These are phyloP conservation scores for Suillus sp. DNA, from an alignment of 768 basidiomycete genomes.

Conservation along the genomic window DNA sequence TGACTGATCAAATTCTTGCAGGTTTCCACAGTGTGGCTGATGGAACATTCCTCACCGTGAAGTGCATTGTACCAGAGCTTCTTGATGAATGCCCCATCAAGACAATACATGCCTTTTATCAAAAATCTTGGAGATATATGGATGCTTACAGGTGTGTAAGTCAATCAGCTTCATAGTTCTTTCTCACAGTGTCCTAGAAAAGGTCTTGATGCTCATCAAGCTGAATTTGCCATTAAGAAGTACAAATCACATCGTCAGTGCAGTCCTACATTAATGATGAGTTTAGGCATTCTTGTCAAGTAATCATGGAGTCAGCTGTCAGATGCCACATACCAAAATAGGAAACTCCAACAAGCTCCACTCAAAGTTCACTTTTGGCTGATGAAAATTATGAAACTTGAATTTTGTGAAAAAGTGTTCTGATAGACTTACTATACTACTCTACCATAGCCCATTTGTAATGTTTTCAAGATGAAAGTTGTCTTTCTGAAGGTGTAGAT, in stretches of 20 bases:
- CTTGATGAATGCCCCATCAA: slow-evolving; percentile 19
- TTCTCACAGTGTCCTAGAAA: not conserved
- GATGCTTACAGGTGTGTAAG: not conserved
- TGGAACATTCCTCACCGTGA: slow-evolving; percentile 27
- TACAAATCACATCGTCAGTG: not conserved
- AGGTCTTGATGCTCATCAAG: not conserved
- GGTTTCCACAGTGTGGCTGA: slow-evolving; percentile 26
- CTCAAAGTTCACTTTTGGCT: not conserved
- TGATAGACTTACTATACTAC: slow-evolving; percentile 1
- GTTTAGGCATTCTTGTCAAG: not conserved
- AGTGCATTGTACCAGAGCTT: slow-evolving; percentile 27
- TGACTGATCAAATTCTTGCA: slow-evolving; percentile 9
- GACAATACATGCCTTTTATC: slow-evolving; percentile 20
- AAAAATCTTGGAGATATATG: slow-evolving; percentile 10
- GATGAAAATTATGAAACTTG: not conserved
- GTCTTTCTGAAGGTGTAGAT: slow-evolving; percentile 9
- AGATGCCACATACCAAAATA: not conserved
- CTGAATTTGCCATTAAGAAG: no score
- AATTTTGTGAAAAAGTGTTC: slow-evolving; percentile 1
- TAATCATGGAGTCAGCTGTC: not conserved
- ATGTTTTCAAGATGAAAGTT: not conserved
- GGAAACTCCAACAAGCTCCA: not conserved
- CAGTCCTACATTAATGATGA: slow-evolving; percentile 9
- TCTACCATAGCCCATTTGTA: slow-evolving; percentile 2
- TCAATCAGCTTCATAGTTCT: not conserved